Base-by-base conservation (phyloP, 2,329 filamentous ascomycete genomes). In the Metarhizium album region DNA sequence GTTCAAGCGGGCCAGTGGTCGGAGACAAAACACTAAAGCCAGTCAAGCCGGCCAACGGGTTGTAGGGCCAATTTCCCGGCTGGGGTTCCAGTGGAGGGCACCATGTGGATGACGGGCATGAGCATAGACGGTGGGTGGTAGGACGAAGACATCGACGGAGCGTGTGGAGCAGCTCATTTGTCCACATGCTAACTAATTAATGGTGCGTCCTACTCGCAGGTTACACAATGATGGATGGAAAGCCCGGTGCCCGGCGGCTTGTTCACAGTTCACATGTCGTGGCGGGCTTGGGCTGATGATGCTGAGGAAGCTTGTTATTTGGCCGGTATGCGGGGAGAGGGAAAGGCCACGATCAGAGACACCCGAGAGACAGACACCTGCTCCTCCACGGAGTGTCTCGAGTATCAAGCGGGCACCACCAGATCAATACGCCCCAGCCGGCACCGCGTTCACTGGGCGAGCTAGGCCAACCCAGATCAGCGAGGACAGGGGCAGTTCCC, bases 11-110 rank as follows among this genome's bases (percentile, higher is more conserved):
- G 45, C 47, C 35, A 48, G 37, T 47, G 50, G 52, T 24, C 50
- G 50, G 50, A 31, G 46, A n/a, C 45, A 16, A 33, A 35, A 53
- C 20, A 22, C 35, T 40, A 29, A 35, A 24, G 38, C 37, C n/a
- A n/a, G n/a, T n/a, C n/a, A n/a, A 40, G 20, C 37, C 27, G 42
- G 16, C 42, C 37, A n/a, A n/a, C 48, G 37, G 38, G 49, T 48
- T 51, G 53, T 40, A 53, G 51, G 53, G 55, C 54, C 52, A 59
- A 59, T 59, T 58, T 59, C 57, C 57, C 54, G 47, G 50, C 52
- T 49, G 52, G 48, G 53, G 49, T 37, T 40, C 46, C 40, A 46
- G 52, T 52, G 53, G 56, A 49, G 43, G 29, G 45, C 27, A 27
- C 53, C 49, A 50, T 51, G 54, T 54, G 57, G 50, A 52, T 46